phyloP scores from a whole-genome alignment of 163 green algal species.

The Prototheca cutis region DNA sequence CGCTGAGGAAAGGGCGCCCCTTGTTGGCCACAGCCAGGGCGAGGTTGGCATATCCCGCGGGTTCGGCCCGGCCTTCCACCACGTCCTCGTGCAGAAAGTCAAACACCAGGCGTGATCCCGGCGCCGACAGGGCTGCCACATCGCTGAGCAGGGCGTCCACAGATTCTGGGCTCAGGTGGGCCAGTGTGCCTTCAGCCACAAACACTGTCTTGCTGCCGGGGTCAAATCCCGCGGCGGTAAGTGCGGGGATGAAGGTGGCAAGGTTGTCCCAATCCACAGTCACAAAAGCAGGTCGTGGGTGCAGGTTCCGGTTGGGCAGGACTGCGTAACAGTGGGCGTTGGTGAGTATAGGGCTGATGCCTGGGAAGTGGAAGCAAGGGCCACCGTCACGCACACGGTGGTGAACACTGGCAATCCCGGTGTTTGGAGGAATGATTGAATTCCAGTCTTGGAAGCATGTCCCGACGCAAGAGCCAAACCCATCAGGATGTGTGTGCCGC shows the following conservation, averaged over 20 bases:
- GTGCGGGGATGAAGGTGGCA: constrained; percentile 10
- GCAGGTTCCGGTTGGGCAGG: not conserved
- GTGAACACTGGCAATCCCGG: no score
- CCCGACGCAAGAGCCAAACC: no score
- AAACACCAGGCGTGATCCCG: not conserved
- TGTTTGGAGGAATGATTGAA: no score
- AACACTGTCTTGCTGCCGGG: constrained; percentile 2
- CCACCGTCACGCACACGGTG: no score
- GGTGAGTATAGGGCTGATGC: no score
- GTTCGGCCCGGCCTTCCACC: not conserved
- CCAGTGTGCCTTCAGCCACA: constrained; percentile 4
- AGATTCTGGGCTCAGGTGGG: not conserved
- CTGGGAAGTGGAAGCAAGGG: no score
- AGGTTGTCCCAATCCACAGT: not conserved
- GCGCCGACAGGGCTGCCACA: not conserved
- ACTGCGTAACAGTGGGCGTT: no score
- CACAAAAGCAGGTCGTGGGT: not conserved
- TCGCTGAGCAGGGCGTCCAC: constrained; percentile 4
- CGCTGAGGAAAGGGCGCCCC: constrained; percentile 1
- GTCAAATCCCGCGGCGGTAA: constrained; percentile 12
- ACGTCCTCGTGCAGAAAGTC: constrained; percentile 8
- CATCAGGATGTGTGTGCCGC: no score
- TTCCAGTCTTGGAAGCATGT: no score
- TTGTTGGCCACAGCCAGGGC: constrained; percentile 3
- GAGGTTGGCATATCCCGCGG: constrained; percentile 2